Percentiles rank a stretch among this genome's conserved stretches.
These are phyloP conservation scores for Ophiostoma ips DNA, from an alignment of 2,329 filamentous ascomycete genomes.

Conservation along the genomic window DNA sequence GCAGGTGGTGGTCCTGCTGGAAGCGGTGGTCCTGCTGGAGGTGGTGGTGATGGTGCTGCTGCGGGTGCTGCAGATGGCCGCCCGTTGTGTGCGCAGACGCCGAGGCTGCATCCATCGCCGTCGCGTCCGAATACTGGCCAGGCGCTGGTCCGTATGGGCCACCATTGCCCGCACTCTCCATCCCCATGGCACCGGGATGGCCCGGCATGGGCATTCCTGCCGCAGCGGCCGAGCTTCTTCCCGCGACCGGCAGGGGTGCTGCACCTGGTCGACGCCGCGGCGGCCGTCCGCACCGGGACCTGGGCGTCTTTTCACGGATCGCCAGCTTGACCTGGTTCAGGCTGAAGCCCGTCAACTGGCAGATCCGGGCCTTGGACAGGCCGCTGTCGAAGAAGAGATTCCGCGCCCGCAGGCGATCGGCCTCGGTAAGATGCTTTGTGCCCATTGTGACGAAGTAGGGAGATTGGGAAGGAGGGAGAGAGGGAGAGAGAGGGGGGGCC, in stretches of 20 bases:
- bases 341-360: slow-evolving; percentile 13
- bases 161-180: not conserved
- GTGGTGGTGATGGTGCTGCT: not conserved
- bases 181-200: not conserved
- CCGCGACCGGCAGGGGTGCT: not conserved
- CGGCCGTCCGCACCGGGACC: slow-evolving; percentile 11
- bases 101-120: not conserved
- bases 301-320: slow-evolving; percentile 14
- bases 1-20: not conserved
- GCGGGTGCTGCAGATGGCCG: not conserved
- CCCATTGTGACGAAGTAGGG: too few species aligned
- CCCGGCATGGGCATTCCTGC: not conserved
- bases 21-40: not conserved
- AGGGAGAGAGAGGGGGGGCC: too few species aligned
- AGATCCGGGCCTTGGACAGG: slow-evolving; percentile 12
- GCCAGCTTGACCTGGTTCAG: slow-evolving; percentile 14
- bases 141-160: not conserved
- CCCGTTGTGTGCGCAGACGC: not conserved
- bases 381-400: slow-evolving; percentile 13
- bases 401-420: slow-evolving; percentile 12
- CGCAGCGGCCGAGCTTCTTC: not conserved
- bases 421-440: slow-evolving; percentile 15
- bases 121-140: not conserved
- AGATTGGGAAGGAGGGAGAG: too few species aligned
- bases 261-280: slow-evolving; percentile 4